Evolutionary conservation across 169 alveolate genomes (phyloP).

Genomic region (Sarcocystis neurona): DNA sequence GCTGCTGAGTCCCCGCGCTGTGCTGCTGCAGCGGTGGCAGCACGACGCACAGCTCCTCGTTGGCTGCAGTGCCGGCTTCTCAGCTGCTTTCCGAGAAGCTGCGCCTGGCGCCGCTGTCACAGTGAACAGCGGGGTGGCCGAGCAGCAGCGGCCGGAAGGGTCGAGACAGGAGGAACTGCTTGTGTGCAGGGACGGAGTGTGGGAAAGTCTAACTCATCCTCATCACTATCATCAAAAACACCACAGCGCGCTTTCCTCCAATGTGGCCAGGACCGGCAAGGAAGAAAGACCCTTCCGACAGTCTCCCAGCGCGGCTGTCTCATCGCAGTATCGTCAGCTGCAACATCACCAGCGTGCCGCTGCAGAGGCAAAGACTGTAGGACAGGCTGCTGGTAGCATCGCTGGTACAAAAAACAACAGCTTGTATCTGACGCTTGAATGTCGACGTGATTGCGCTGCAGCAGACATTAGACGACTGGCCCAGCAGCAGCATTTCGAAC

Average conservation of each 20-base stretch:
- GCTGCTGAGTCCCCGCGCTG: conserved; percentile 5
- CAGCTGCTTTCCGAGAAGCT: no score
- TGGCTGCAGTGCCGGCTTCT: not conserved
- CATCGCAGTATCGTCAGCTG: no score
- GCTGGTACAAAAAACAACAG: no score
- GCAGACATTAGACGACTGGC: not conserved
- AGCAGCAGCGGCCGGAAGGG: not conserved
- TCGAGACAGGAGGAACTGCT: not conserved
- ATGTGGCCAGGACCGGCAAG: no score
- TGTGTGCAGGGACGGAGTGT: conserved; percentile 4
- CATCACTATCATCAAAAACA: no score
- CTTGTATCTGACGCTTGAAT: not conserved
- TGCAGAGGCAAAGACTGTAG: not conserved
- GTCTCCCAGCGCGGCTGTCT: no score
- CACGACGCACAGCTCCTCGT: conserved; percentile 30
- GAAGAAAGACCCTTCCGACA: not conserved
- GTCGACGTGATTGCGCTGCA: conserved; percentile 19
- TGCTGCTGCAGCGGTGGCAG: conserved; percentile 18
- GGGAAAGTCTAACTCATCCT: not conserved
- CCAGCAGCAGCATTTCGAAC: conserved; percentile 4
- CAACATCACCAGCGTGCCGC: no score
- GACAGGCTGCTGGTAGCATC: not conserved
- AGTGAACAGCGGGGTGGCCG: no score
- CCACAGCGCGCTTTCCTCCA: no score
- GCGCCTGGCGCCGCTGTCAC: no score